A percentile compares a stretch with the other conserved stretches of the same genome.
Evolutionary conservation across 768 basidiomycete species (phyloP).

Genomic region (Lanmaoa pseudosensibilis): DNA sequence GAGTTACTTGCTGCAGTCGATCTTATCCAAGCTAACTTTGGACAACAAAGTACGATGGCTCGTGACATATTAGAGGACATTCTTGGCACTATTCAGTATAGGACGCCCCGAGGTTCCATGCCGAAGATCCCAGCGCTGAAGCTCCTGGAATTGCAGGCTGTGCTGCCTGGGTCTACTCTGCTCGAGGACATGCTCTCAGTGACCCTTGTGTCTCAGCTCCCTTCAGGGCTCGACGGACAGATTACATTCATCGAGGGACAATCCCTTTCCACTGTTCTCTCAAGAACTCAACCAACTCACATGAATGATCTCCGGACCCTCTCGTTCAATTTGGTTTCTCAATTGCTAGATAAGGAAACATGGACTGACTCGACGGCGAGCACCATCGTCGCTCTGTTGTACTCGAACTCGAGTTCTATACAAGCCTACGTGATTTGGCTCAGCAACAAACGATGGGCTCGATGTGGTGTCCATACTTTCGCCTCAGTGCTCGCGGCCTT

Average conservation of each 20-base stretch:
- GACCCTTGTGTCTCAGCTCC: conserved; percentile 38
- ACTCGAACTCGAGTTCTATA: conserved; percentile 33
- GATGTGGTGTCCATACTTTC: conserved; percentile 28
- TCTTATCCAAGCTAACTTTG: conserved; percentile 23
- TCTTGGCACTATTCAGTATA: conserved; percentile 33
- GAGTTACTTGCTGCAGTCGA: conserved; percentile 49
- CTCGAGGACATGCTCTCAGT: conserved; percentile 52
- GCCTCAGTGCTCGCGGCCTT: conserved; percentile 45
- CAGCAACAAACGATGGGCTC: conserved; percentile 16
- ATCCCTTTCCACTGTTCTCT: conserved; percentile 5
- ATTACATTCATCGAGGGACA: conserved; percentile 7
- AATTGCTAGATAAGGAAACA: conserved; percentile 40
- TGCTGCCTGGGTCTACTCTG: conserved; percentile 35
- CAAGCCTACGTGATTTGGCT: conserved; percentile 43
- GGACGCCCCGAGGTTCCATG: conserved; percentile 3
- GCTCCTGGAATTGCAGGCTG: conserved; percentile 39
- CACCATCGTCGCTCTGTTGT: conserved; percentile 46
- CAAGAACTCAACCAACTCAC: not conserved
- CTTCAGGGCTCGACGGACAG: conserved; percentile 29
- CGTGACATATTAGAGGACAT: conserved; percentile 37
- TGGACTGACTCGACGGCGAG: conserved; percentile 48
- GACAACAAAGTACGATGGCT: not conserved
- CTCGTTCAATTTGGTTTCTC: conserved; percentile 28
- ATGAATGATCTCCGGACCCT: conserved; percentile 5
- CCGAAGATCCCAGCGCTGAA: conserved; percentile 32